Conservation (phyloP, 106 monocot genomes). For the Triglochin maritima region DNA sequence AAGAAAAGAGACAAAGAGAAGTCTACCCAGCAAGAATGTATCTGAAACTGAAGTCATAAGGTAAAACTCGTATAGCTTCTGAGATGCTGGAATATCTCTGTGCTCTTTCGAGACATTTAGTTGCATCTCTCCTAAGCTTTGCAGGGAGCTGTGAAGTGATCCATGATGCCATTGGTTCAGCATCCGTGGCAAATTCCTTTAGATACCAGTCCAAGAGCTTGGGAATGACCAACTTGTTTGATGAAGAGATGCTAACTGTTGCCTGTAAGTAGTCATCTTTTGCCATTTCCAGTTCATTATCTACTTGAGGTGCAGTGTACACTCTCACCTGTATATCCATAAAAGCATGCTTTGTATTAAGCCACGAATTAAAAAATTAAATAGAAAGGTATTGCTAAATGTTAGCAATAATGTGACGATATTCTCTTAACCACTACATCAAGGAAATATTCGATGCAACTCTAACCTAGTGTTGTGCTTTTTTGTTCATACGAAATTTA, state of each 20-base stretch:
- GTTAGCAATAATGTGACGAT: no score
- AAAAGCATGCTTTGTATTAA: neutral
- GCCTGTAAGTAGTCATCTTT: conserved; percentile 86
- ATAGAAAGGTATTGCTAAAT: no score
- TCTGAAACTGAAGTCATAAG: conserved; percentile 62
- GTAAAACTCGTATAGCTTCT: conserved; percentile 23
- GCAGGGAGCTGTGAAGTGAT: conserved; percentile 51
- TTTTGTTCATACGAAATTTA: neutral
- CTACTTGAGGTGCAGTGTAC: conserved; percentile 70
- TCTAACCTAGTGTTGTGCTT: no score
- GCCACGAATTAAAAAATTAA: neutral
- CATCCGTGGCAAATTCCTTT: conserved; percentile 77
- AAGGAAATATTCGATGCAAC: no score
- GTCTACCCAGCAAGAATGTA: conserved; percentile 25
- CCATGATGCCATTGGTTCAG: conserved; percentile 70
- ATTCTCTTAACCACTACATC: no score
- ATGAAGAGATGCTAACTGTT: conserved; percentile 41
- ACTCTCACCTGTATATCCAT: conserved; percentile 56
- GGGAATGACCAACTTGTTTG: conserved; percentile 58
- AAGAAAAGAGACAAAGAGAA: no score
- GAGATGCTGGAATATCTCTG: conserved; percentile 4
- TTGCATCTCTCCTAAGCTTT: conserved; percentile 31
- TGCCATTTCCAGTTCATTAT: conserved; percentile 60
- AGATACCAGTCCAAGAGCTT: conserved; percentile 84
- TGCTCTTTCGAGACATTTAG: conserved; percentile 30